A percentile compares a stretch with the other conserved stretches of the same genome.
Conservation (phyloP, 148 eudicot genomes). For the Beta vulgaris region DNA sequence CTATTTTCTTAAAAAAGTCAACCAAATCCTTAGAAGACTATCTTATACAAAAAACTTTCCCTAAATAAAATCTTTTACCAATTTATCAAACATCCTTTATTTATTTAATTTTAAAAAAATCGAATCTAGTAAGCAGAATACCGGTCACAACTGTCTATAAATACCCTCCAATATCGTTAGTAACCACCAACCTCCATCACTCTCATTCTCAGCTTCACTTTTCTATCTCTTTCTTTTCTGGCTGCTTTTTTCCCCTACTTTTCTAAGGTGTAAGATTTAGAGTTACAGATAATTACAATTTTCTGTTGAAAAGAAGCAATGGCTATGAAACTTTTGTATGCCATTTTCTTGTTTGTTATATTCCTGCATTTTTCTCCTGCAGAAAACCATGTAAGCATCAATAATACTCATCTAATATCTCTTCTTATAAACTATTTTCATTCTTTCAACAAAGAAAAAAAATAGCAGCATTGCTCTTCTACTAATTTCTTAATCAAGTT, state of each 20-base stretch:
- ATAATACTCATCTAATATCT: too few relatives aligned
- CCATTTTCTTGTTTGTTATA: conserved; percentile 15
- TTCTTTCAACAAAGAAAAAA: too few relatives aligned
- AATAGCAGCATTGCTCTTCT: too few relatives aligned
- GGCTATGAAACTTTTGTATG: conserved; percentile 14
- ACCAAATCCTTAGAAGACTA: too few relatives aligned
- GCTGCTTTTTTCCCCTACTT: neutral
- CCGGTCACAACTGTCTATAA: conserved; percentile 24
- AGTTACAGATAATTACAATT: neutral
- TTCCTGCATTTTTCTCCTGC: conserved; percentile 20
- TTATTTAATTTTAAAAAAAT: neutral
- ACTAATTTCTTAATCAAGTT: neutral
- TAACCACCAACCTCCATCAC: conserved; percentile 4
- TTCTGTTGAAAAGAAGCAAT: neutral
- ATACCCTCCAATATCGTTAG: conserved; percentile 16
- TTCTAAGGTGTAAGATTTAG: neutral
- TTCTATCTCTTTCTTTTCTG: neutral
- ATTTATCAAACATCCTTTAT: too few relatives aligned
- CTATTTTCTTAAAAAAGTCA: too few relatives aligned
- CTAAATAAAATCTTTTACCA: too few relatives aligned
- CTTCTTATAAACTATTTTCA: too few relatives aligned
- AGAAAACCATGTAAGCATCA: conserved; percentile 22
- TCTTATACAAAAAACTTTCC: too few relatives aligned
- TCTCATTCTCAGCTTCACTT: neutral
- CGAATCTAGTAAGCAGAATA: neutral